These are phyloP conservation scores for Gnaphalium uliginosum DNA, from an alignment of 129 eudicot species.

Conservation along the genomic window DNA sequence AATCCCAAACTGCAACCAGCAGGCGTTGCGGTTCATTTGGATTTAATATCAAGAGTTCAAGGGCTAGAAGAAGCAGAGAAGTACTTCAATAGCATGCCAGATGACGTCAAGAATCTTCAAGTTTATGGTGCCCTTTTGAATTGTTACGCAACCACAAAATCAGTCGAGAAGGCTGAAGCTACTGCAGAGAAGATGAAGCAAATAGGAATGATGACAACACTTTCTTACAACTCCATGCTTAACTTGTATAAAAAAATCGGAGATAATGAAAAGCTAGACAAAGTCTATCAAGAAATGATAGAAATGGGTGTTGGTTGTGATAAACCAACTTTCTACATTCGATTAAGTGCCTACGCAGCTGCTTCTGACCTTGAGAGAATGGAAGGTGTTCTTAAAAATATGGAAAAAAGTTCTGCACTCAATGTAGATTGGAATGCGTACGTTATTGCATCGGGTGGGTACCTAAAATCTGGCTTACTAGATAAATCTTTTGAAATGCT, in stretches of 20 bases:
- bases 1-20: constrained; percentile 20
- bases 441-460: constrained; percentile 26
- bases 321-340: constrained; percentile 31
- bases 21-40: constrained; percentile 48
- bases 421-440: constrained; percentile 29
- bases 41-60: constrained; percentile 41
- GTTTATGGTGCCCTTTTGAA: constrained; percentile 60
- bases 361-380: constrained; percentile 22
- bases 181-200: constrained; percentile 39
- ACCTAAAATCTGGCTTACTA: constrained; percentile 18
- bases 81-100: constrained; percentile 47
- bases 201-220: constrained; percentile 38
- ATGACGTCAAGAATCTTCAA: constrained; percentile 28
- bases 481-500: constrained; percentile 35
- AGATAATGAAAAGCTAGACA: constrained; percentile 35
- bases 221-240: constrained; percentile 50
- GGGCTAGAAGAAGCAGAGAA: constrained; percentile 56
- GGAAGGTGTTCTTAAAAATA: constrained; percentile 26
- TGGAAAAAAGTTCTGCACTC: constrained; percentile 34
- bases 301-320: constrained; percentile 30
- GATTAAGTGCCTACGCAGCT: constrained; percentile 40
- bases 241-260: constrained; percentile 41
- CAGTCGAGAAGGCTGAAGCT: constrained; percentile 55
- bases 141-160: constrained; percentile 37
- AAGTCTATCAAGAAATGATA: constrained; percentile 33